phyloP scores from a whole-genome alignment of 2,329 filamentous ascomycete genomes.

The Phialocephala sp. region DNA sequence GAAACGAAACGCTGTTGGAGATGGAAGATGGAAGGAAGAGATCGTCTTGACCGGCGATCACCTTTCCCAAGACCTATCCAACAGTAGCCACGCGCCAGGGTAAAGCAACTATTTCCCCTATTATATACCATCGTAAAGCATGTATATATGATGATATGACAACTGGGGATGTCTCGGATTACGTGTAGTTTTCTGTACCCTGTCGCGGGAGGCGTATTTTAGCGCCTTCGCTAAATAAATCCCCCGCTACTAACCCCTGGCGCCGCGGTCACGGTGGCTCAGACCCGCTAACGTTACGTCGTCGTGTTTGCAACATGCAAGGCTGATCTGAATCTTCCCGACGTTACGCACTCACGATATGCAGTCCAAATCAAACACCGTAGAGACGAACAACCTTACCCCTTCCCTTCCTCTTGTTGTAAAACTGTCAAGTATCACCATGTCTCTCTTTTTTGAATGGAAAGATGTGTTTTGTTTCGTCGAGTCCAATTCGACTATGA shows the following conservation, averaged over 20 bases:
- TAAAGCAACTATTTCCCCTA: too few species aligned
- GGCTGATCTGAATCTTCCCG: neutral
- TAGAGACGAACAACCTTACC: neutral
- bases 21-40: neutral
- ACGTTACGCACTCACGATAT: neutral
- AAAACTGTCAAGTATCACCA: neutral
- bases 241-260: neutral
- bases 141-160: too few species aligned
- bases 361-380: neutral
- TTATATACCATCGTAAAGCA: too few species aligned
- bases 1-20: neutral
- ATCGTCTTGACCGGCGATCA: too few species aligned
- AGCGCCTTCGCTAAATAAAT: neutral
- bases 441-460: neutral
- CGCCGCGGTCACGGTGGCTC: neutral
- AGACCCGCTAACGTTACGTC: neutral
- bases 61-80: too few species aligned
- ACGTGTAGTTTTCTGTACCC: neutral
- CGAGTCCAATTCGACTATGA: neutral
- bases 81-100: too few species aligned
- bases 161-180: too few species aligned
- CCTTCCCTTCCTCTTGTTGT: neutral
- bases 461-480: neutral
- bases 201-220: slow-evolving; percentile 1
- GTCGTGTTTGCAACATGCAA: slow-evolving; percentile 1